These are phyloP conservation scores for Apiospora arundinis DNA, from an alignment of 2,329 filamentous ascomycete species.

Conservation along the genomic window DNA sequence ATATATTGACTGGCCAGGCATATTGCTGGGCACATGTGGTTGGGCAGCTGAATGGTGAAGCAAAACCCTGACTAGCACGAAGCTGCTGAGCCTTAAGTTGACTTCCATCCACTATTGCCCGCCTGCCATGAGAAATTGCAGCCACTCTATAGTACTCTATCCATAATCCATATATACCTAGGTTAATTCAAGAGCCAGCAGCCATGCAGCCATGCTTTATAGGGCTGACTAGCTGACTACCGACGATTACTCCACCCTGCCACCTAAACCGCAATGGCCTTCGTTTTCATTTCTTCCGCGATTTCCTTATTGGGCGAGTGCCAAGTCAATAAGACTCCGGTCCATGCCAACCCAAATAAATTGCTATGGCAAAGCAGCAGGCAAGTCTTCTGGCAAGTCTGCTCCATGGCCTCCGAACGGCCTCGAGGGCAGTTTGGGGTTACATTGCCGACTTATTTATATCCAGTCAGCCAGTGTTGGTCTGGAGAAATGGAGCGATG, in stretches of 20 bases:
- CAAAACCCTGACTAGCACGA: not conserved
- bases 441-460: not conserved
- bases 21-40: too few relatives aligned
- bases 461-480: too few relatives aligned
- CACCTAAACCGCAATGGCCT: not conserved
- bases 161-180: too few relatives aligned
- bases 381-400: not conserved
- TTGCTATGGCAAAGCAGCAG: not conserved
- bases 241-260: not conserved
- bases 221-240: not conserved
- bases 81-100: not conserved
- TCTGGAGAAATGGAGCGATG: not conserved
- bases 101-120: not conserved
- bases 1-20: too few relatives aligned
- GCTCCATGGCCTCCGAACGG: not conserved
- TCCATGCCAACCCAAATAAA: not conserved
- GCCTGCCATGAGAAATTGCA: not conserved
- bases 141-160: not conserved
- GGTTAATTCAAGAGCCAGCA: not conserved
- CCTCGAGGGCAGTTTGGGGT: not conserved
- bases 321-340: not conserved
- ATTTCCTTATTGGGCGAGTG: not conserved
- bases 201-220: not conserved
- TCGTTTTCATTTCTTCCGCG: not conserved
- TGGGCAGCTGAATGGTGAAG: not conserved